Conservation (phyloP, 1,284 basidiomycete genomes). For the Apiotrichum gamsii region DNA sequence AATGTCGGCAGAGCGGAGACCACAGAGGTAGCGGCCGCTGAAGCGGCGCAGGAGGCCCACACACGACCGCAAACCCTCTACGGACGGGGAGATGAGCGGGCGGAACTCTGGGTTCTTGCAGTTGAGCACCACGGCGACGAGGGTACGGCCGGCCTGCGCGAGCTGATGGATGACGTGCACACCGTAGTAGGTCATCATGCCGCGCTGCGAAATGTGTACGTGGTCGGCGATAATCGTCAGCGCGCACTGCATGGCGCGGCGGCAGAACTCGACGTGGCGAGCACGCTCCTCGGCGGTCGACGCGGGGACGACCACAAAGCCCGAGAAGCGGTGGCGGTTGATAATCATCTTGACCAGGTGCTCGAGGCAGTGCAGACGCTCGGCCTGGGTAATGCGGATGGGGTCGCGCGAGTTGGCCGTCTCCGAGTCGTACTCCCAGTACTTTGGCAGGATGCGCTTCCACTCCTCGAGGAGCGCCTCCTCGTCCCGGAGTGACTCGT, state of each 20-base stretch:
- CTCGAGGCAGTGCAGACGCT: slow-evolving; percentile 73
- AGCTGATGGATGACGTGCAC: slow-evolving; percentile 89
- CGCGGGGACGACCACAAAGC: slow-evolving; percentile 46
- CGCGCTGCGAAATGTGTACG: slow-evolving; percentile 65
- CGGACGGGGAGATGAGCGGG: slow-evolving; percentile 65
- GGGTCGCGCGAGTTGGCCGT: slow-evolving; percentile 78
- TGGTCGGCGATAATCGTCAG: slow-evolving; percentile 66
- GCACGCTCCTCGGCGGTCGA: slow-evolving; percentile 44
- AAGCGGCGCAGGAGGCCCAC: slow-evolving; percentile 63
- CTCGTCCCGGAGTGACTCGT: slow-evolving; percentile 67
- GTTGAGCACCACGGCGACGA: slow-evolving; percentile 74
- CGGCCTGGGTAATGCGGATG: slow-evolving; percentile 76
- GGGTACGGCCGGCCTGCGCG: slow-evolving; percentile 81
- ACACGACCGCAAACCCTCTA: slow-evolving; percentile 76
- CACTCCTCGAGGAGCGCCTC: slow-evolving; percentile 74
- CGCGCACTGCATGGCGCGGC: slow-evolving; percentile 57
- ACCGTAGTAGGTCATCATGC: slow-evolving; percentile 88
- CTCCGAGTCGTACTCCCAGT: slow-evolving; percentile 72
- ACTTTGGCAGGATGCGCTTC: slow-evolving; percentile 60
- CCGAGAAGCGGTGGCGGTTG: slow-evolving; percentile 49
- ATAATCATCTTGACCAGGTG: slow-evolving; percentile 68
- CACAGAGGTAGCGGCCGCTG: slow-evolving; percentile 58
- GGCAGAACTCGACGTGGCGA: slow-evolving; percentile 44
- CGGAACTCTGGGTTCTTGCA: slow-evolving; percentile 50
- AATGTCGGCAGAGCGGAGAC: slow-evolving; percentile 75